A percentile compares a stretch with the other conserved stretches of the same genome.
These are phyloP conservation scores for Ceratocystis huliohia DNA, from an alignment of 2,329 filamentous ascomycete genomes.

Conservation along the genomic window DNA sequence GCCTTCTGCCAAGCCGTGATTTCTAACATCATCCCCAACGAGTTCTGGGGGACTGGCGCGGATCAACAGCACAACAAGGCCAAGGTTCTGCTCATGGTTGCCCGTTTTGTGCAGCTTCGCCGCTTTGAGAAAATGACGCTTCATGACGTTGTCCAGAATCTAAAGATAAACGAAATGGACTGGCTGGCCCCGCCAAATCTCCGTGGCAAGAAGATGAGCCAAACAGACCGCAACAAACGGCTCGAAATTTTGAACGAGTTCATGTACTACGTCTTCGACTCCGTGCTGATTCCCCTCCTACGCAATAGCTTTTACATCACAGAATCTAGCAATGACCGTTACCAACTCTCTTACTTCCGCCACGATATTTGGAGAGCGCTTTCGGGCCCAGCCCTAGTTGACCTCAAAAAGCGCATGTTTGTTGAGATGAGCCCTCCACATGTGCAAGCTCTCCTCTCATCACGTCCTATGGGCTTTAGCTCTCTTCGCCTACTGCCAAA, in stretches of 20 bases:
- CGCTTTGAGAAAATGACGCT: slow-evolving; percentile 71
- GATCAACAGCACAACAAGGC: slow-evolving; percentile 46
- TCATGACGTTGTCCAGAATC: slow-evolving; percentile 59
- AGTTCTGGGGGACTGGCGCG: slow-evolving; percentile 56
- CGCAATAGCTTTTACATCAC: slow-evolving; percentile 88
- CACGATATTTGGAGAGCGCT: slow-evolving; percentile 81
- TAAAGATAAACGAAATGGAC: slow-evolving; percentile 49
- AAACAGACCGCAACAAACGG: slow-evolving; percentile 62
- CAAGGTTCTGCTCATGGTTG: slow-evolving; percentile 52
- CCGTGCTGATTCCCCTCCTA: slow-evolving; percentile 73
- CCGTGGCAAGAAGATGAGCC: slow-evolving; percentile 44
- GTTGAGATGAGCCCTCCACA: slow-evolving; percentile 54
- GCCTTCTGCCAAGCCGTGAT: slow-evolving; percentile 75
- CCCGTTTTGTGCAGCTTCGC: slow-evolving; percentile 63
- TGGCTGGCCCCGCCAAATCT: slow-evolving; percentile 57
- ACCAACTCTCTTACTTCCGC: slow-evolving; percentile 81
- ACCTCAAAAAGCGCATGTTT: slow-evolving; percentile 60
- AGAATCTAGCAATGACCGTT: slow-evolving; percentile 68
- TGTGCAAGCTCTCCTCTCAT: slow-evolving; percentile 45
- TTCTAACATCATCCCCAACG: slow-evolving; percentile 56
- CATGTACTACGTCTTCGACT: slow-evolving; percentile 87
- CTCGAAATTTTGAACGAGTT: slow-evolving; percentile 71
- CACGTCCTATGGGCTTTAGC: slow-evolving; percentile 59
- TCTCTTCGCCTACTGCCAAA: slow-evolving; percentile 77
- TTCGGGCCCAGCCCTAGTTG: slow-evolving; percentile 56